These are phyloP conservation scores for Jackrogersella multiformis DNA, from an alignment of 495 filamentous ascomycete species.

Conservation along the genomic window DNA sequence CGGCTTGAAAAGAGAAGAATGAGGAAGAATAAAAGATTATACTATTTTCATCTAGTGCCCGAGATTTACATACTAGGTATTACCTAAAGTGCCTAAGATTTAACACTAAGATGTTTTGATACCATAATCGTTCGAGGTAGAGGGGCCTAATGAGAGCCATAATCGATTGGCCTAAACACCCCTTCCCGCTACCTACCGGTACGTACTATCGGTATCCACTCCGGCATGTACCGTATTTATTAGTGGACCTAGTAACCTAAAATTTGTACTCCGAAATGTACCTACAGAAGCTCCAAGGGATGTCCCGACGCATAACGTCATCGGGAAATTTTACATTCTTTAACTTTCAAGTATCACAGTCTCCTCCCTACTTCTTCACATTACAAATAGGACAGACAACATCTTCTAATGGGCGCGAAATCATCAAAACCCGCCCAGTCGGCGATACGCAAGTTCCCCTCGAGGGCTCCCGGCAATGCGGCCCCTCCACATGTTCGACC, in stretches of 20 bases:
- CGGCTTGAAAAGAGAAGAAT: not conserved
- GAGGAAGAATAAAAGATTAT: not conserved
- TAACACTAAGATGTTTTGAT: not conserved
- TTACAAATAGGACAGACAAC: constrained; percentile 3
- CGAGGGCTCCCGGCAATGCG: constrained; percentile 49
- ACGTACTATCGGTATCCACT: not conserved
- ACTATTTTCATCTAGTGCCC: not conserved
- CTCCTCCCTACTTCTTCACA: not conserved
- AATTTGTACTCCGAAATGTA: not conserved
- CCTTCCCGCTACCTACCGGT: not conserved
- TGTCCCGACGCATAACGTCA: constrained; percentile 27
- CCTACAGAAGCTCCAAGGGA: constrained; percentile 7
- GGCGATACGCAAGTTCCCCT: constrained; percentile 54
- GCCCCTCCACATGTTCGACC: constrained; percentile 36
- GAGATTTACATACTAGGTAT: too few relatives aligned
- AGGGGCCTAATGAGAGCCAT: not conserved
- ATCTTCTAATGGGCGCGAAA: constrained; percentile 40
- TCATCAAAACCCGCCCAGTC: constrained; percentile 50
- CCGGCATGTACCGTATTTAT: not conserved
- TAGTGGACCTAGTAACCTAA: too few relatives aligned
- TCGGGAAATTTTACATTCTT: not conserved
- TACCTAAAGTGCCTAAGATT: not conserved
- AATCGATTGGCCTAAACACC: constrained; percentile 6
- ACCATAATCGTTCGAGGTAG: not conserved
- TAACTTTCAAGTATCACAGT: not conserved